Conservation (phyloP, 257 asterid species). For the Verbena officinalis region DNA sequence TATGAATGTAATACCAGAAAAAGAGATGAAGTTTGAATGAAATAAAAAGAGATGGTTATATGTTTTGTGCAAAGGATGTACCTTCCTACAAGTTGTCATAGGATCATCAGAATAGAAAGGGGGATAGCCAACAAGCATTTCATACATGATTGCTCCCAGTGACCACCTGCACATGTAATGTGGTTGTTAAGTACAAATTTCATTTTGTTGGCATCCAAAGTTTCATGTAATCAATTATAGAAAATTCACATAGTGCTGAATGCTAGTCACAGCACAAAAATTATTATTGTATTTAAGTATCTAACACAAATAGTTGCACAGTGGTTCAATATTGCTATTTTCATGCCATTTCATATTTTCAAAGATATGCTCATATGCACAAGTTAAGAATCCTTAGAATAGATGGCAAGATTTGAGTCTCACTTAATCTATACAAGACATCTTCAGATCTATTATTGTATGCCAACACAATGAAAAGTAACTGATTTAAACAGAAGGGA, state of each 20-base stretch:
- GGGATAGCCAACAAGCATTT: conserved; percentile 72
- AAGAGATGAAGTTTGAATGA: conserved; percentile 8
- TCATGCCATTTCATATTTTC: conserved; percentile 2
- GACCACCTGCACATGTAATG: conserved; percentile 62
- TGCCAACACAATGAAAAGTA: conserved; percentile 5
- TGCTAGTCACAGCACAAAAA: background rate
- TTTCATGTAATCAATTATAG: conserved; percentile 14
- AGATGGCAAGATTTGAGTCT: conserved; percentile 15
- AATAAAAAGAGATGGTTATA: conserved; percentile 11
- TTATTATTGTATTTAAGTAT: background rate
- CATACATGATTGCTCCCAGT: conserved; percentile 69
- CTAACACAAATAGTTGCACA: background rate
- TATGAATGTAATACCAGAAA: background rate
- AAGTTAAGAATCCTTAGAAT: background rate
- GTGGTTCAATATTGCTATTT: background rate
- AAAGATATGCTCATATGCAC: background rate
- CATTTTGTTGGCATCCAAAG: conserved; percentile 16
- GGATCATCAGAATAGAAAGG: conserved; percentile 72
- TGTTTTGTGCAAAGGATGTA: conserved; percentile 26
- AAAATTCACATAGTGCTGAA: conserved; percentile 9
- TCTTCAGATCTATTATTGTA: background rate
- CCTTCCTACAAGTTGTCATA: conserved; percentile 70
- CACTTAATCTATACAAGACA: conserved; percentile 16
- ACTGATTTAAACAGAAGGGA: background rate
- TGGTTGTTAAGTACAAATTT: conserved; percentile 9